Conservation (phyloP, 2,329 filamentous ascomycete genomes). For the Aspergillus arachidicola region DNA sequence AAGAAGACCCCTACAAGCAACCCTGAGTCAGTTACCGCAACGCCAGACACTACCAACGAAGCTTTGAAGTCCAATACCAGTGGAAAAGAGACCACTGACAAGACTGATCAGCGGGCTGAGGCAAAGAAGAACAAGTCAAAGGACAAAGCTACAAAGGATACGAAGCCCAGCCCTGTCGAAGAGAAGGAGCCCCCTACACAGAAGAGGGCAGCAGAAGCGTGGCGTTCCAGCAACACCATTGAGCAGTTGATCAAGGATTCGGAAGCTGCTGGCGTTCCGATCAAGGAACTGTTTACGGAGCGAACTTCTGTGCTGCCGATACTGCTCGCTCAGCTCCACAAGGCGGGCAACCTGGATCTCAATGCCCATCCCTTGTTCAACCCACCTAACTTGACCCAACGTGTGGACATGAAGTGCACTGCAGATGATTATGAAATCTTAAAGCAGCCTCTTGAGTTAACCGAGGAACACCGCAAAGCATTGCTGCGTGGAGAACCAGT, state of each 20-base stretch:
- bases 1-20: slow-evolving; percentile 46
- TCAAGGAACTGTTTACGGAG: slow-evolving; percentile 47
- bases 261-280: slow-evolving; percentile 33
- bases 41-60: slow-evolving; percentile 18
- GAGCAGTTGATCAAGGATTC: slow-evolving; percentile 44
- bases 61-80: slow-evolving; percentile 20
- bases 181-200: slow-evolving; percentile 24
- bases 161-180: slow-evolving; percentile 21
- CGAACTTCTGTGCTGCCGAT: slow-evolving; percentile 41
- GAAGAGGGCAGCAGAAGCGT: slow-evolving; percentile 31
- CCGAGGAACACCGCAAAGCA: slow-evolving; percentile 45
- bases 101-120: slow-evolving; percentile 30
- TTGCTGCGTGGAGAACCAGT: slow-evolving; percentile 46
- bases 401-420: slow-evolving; percentile 46
- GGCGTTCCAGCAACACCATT: slow-evolving; percentile 44
- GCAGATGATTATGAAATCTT: slow-evolving; percentile 44
- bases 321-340: slow-evolving; percentile 43
- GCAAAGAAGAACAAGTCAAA: slow-evolving; percentile 28
- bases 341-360: slow-evolving; percentile 38
- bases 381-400: slow-evolving; percentile 43
- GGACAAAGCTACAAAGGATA: slow-evolving; percentile 27
- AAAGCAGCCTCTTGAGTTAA: slow-evolving; percentile 43
- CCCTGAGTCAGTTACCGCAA: slow-evolving; percentile 19
- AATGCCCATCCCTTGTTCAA: slow-evolving; percentile 45
- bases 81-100: slow-evolving; percentile 20